phyloP scores from a whole-genome alignment of 129 eudicot genomes.

The Pittosporum tobira region DNA sequence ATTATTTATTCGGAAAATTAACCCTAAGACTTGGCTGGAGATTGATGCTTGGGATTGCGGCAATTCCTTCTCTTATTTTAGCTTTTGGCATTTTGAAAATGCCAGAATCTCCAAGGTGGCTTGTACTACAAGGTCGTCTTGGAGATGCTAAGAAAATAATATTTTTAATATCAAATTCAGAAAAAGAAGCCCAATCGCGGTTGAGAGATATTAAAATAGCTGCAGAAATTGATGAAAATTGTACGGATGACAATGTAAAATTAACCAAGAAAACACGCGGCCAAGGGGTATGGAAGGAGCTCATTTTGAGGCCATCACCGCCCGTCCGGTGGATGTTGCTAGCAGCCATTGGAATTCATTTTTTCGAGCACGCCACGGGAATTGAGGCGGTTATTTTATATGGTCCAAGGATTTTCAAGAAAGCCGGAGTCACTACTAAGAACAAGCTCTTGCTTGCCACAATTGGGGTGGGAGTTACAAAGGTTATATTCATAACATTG shows the following conservation, averaged over 20 bases:
- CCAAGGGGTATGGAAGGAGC: constrained; percentile 53
- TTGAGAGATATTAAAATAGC: constrained; percentile 43
- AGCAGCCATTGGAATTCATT: constrained; percentile 70
- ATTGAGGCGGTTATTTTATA: constrained; percentile 70
- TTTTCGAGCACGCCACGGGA: constrained; percentile 81
- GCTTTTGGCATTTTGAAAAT: constrained; percentile 48
- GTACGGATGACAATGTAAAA: constrained; percentile 29
- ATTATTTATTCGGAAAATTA: constrained; percentile 30
- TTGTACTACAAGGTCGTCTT: constrained; percentile 55
- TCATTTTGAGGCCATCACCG: constrained; percentile 50
- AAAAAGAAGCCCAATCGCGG: constrained; percentile 51
- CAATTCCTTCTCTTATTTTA: constrained; percentile 52
- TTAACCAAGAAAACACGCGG: constrained; percentile 18
- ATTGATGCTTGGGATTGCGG: constrained; percentile 60
- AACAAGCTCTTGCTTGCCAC: constrained; percentile 43
- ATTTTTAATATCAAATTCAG: constrained; percentile 29
- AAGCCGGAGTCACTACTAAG: constrained; percentile 46
- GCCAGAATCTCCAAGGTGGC: constrained; percentile 97
- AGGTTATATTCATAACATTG: constrained; percentile 26
- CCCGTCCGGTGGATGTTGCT: constrained; percentile 56
- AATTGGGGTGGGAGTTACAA: constrained; percentile 63
- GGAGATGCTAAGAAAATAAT: constrained; percentile 44
- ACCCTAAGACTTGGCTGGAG: constrained; percentile 50
- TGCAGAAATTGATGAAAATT: constrained; percentile 42
- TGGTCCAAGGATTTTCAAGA: constrained; percentile 55